Base-by-base conservation (phyloP, 495 filamentous ascomycete genomes). In the Hyphodiscus hymeniophilus region DNA sequence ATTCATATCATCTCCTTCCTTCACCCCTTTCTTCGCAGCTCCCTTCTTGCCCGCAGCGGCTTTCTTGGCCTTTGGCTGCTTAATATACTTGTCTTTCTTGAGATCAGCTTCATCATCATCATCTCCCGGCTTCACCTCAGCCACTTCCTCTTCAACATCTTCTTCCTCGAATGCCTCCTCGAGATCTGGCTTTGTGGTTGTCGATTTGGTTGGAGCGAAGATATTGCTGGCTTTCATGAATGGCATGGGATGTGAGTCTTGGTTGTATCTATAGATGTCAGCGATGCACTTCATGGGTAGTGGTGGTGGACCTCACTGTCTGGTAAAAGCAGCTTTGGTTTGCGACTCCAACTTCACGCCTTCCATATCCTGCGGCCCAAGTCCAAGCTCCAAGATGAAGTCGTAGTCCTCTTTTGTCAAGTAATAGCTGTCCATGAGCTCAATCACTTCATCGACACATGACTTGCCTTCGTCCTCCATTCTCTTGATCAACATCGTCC, bases 321-420 rank as follows among this genome's bases (percentile, higher is more conserved):
- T 79, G 0, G 92, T 99, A 60, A 99, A 99, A 4, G 84, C 73
- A 20, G 85, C 65, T 65, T 95, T 97, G 26, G 90, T 84, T 63
- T 88, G 82, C 12, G 84, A 75, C 23, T 92, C 87, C 39, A 99
- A 76, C 22, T 82, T 83, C 57, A 94, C 77, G 1, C 67, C 67
- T 22, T 77, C 78, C 67, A 85, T 74, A 45, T 81, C 75, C 74
- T 91, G 87, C 1, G 81, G 79, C 13, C 92, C 94, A 26, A 99
- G 74, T 10, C 89, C 91, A 10, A 99, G 79, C 64, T 99, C 92
- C 51, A 90, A 68, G 57, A 97, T 86, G 12, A 79, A 82, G 63
- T 99, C 92, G 64, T 84, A 95, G 64, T 99, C 92, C 6, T 97
- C 92, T 47, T 81, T 80, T 0, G 92, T 97, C n/a, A 99, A 74